Percentiles rank a stretch among this genome's conserved stretches.
These are phyloP conservation scores for Capsicum baccatum DNA, from an alignment of 257 asterid species.

Conservation along the genomic window DNA sequence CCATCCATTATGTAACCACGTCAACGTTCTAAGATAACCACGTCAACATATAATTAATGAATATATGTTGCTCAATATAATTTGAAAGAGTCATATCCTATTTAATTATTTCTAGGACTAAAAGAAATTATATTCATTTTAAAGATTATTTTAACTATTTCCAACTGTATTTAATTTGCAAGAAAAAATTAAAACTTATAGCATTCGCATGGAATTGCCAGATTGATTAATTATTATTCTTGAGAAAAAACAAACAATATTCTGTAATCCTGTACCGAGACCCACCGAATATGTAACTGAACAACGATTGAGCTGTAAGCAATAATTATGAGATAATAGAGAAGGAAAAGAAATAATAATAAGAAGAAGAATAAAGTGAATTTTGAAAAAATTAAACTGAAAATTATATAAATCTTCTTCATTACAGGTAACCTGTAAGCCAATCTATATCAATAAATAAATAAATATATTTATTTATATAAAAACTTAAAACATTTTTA, in stretches of 20 bases:
- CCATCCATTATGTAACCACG: constrained; percentile 8
- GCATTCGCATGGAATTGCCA: not conserved
- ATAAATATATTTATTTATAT: too few species aligned
- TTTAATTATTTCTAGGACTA: constrained; percentile 3
- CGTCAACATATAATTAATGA: not conserved
- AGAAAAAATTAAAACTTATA: not conserved
- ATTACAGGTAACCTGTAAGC: too few species aligned
- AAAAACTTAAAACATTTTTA: too few species aligned
- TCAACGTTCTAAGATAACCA: not conserved
- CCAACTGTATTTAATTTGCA: not conserved
- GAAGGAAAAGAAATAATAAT: too few species aligned
- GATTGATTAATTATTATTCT: not conserved
- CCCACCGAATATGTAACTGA: not conserved
- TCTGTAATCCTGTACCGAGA: not conserved
- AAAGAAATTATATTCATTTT: not conserved
- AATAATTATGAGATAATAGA: not conserved
- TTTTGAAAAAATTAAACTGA: too few species aligned
- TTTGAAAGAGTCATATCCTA: not conserved
- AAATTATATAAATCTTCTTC: too few species aligned
- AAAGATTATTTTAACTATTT: not conserved
- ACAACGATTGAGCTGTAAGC: not conserved
- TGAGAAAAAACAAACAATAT: not conserved
- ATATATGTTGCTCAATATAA: not conserved
- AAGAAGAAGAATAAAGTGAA: too few species aligned
- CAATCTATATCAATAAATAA: too few species aligned